phyloP scores from a whole-genome alignment of 305 asterid species.

The Petunia hybrid region DNA sequence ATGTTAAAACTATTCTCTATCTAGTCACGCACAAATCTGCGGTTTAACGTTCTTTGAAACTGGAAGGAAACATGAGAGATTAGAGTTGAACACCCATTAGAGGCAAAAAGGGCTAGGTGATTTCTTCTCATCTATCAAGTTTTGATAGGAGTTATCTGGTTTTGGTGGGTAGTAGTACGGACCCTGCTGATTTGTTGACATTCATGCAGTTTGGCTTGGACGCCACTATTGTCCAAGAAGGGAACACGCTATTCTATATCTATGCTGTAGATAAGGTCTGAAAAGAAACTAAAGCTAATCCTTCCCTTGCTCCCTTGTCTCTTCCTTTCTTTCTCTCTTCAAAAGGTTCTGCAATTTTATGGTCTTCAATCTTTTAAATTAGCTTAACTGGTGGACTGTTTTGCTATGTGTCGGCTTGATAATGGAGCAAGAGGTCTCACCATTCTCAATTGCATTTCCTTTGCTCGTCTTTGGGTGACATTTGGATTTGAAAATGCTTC shows the following conservation, averaged over 20 bases:
- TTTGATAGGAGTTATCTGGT: neutral
- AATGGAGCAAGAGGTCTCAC: constrained; percentile 18
- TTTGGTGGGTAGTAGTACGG: neutral
- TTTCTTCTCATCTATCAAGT: no score
- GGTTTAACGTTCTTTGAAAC: neutral
- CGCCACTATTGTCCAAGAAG: neutral
- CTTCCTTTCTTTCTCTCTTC: neutral
- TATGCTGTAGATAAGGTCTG: no score
- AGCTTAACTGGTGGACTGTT: neutral
- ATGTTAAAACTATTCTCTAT: constrained; percentile 8
- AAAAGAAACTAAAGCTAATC: neutral
- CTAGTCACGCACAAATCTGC: neutral
- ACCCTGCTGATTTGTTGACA: no score
- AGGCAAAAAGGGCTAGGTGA: neutral
- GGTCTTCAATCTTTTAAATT: constrained; percentile 2
- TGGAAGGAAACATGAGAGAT: constrained; percentile 3
- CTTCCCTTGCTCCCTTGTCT: neutral
- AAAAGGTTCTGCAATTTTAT: constrained; percentile 14
- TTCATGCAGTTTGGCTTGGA: neutral
- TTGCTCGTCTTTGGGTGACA: neutral
- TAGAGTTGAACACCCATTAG: neutral
- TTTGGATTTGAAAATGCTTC: neutral
- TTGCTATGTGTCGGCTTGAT: neutral
- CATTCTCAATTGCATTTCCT: constrained; percentile 14
- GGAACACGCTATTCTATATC: no score